Percentiles rank a stretch among this genome's conserved stretches.
Conservation (phyloP, 495 filamentous ascomycete genomes). For the Hypomontagnella monticulosa region DNA sequence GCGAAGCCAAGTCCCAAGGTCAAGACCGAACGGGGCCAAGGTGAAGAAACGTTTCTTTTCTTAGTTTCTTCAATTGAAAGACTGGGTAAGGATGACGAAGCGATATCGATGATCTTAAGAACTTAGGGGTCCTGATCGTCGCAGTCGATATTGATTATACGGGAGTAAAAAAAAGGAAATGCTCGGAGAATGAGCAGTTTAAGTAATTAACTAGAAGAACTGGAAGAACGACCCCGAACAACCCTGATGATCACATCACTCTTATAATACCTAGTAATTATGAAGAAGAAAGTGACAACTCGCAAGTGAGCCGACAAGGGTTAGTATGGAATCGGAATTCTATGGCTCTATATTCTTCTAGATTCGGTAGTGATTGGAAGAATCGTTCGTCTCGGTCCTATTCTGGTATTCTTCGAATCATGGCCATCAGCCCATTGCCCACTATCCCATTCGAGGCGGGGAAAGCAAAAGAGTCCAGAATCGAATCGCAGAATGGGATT, state of each 20-base stretch:
- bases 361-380: constrained; percentile 29
- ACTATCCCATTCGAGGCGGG: constrained; percentile 25
- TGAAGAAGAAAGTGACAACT: neutral
- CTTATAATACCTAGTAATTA: neutral
- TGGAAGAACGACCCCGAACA: neutral
- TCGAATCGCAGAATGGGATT: constrained; percentile 33
- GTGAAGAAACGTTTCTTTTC: constrained; percentile 8
- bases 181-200: constrained; percentile 5
- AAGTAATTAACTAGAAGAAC: no score
- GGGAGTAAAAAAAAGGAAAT: constrained; percentile 7
- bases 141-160: neutral
- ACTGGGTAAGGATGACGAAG: neutral
- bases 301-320: constrained; percentile 8
- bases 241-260: constrained; percentile 1
- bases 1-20: constrained; percentile 12
- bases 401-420: constrained; percentile 32
- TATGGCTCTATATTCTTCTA: constrained; percentile 40
- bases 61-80: constrained; percentile 1
- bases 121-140: neutral
- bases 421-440: constrained; percentile 31
- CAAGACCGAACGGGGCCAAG: constrained; percentile 5
- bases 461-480: constrained; percentile 9
- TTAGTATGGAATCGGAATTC: constrained; percentile 1
- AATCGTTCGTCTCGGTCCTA: constrained; percentile 37
- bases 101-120: no score